Percentiles rank a stretch among this genome's conserved stretches.
Conservation (phyloP, 2,329 filamentous ascomycete species). For the Metarhizium anisopliae region DNA sequence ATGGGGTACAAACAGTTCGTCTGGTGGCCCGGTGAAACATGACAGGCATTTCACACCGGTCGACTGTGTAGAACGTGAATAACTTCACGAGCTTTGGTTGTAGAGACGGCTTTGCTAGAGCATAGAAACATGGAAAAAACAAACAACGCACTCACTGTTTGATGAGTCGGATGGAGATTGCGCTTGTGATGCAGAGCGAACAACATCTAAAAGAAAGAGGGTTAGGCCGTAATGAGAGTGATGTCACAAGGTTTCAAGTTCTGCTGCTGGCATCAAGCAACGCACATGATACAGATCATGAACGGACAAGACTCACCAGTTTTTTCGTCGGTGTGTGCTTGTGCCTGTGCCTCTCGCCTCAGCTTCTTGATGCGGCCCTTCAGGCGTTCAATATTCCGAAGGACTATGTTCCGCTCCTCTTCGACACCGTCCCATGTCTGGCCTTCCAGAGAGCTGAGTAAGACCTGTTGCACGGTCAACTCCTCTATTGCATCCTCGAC, state of each 20-base stretch:
- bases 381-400: constrained; percentile 16
- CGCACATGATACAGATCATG: not conserved
- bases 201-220: not conserved
- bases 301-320: not conserved
- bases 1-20: not conserved
- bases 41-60: not conserved
- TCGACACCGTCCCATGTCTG: constrained; percentile 20
- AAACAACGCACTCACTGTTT: not conserved
- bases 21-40: not conserved
- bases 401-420: constrained; percentile 7
- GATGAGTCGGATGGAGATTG: not conserved
- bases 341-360: constrained; percentile 1
- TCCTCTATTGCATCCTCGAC: constrained; percentile 27
- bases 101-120: not conserved
- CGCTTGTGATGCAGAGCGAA: not conserved
- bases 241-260: not conserved
- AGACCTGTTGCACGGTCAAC: constrained; percentile 31
- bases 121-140: not conserved
- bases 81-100: not conserved
- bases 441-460: constrained; percentile 31
- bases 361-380: constrained; percentile 18
- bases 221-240: not conserved
- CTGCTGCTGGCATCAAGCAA: not conserved
- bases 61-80: not conserved
- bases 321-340: not conserved